These are phyloP conservation scores for Cyberlindnera petersonii DNA, from an alignment of 805 yeast genomes.

Conservation along the genomic window DNA sequence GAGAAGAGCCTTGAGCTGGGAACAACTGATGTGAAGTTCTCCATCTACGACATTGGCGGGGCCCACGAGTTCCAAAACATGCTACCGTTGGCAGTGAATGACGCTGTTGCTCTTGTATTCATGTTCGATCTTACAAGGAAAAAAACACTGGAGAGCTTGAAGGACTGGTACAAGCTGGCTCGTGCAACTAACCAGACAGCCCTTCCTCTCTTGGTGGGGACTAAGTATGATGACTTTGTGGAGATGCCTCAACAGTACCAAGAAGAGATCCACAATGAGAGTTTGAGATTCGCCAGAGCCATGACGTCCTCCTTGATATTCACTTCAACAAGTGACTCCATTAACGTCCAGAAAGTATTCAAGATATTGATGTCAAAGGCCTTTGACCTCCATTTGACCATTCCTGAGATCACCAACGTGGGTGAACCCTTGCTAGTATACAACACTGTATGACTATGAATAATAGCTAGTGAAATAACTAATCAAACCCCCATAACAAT, in stretches of 20 bases:
- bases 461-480: no score
- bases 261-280: conserved; percentile 74
- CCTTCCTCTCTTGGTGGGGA: conserved; percentile 86
- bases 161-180: conserved; percentile 93
- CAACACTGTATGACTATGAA: background rate
- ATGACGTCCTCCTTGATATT: conserved; percentile 84
- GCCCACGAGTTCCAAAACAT: conserved; percentile 91
- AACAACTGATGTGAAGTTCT: conserved; percentile 82
- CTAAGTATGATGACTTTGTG: conserved; percentile 85
- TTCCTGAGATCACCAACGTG: conserved; percentile 76
- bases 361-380: conserved; percentile 88
- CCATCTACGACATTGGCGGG: conserved; percentile 96
- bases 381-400: conserved; percentile 67
- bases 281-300: conserved; percentile 79
- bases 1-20: conserved; percentile 82
- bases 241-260: conserved; percentile 79
- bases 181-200: conserved; percentile 87
- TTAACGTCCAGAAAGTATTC: conserved; percentile 90
- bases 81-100: conserved; percentile 89
- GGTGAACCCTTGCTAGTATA: conserved; percentile 82
- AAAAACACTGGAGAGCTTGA: conserved; percentile 78
- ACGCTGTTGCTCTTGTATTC: conserved; percentile 86
- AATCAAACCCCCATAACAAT: no score
- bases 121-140: conserved; percentile 88
- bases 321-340: conserved; percentile 87